Evolutionary conservation across 768 basidiomycete genomes (phyloP), one percentile per base, ranked within the genome.

Genomic region (Crassisporium funariophilum): DNA sequence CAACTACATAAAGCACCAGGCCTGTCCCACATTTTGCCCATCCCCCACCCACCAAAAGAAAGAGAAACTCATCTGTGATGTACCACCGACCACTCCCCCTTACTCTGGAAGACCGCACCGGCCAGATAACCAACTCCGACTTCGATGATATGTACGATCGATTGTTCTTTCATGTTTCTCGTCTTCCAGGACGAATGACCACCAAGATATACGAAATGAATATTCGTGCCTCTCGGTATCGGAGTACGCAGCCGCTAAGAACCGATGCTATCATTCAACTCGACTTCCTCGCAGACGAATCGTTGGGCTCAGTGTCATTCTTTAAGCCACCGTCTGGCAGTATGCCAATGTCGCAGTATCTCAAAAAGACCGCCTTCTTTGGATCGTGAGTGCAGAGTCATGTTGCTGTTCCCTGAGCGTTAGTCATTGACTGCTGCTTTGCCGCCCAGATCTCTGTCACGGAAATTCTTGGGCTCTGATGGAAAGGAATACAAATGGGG

Each of bases 91-190:
- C n/a, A n/a, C n/a, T 80, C 46, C 81, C 83, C 13, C 78, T 78
- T 53, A 77, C 76, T 36, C 74, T 87, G 35, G 86, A 88, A 62
- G 86, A 88, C 68, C 79, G 83, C 36, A 83, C 86, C 0, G 84
- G 79, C 15, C 63, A 67, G 11, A 64, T 76, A 48, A 68, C 73
- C 10, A 65, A 68, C 37, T 76, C 84, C 1, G 85, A 90, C 71
- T 88, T 81, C 52, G 85, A 87, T 60, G 87, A 90, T 56, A 78
- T 88, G 54, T 89, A 88, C 60, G 87, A 90, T 65, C 79, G 87
- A 44, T 67, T 82, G 52, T 88, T 86, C 69, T 75, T 85, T 41
- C 84, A 81, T 47, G 74, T 88, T 25, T 64, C 76, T 4, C 75
- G 78, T 3, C 64, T 70, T 16, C 77, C 82, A 4, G 74, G 73